Evolutionary conservation across 2,329 filamentous ascomycete genomes (phyloP).

Genomic region (Arthrobotrys entomopaga): DNA sequence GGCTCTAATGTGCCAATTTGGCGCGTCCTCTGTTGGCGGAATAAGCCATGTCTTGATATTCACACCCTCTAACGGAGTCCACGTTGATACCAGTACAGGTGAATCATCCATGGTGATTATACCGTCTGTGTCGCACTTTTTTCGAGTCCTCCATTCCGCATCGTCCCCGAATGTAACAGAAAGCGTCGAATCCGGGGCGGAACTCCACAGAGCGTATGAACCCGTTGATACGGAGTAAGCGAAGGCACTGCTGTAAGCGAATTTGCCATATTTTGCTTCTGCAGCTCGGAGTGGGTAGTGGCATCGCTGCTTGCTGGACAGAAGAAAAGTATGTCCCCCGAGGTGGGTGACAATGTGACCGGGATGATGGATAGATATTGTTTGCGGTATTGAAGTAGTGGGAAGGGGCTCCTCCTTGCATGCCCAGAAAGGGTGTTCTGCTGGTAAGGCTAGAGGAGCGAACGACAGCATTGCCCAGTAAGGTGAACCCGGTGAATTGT

Average conservation of each 20-base stretch:
- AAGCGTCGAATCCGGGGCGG: conserved; percentile 78
- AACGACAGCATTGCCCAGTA: conserved; percentile 86
- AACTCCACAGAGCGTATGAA: conserved; percentile 78
- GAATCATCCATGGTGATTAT: conserved; percentile 64
- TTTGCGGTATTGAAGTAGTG: conserved; percentile 68
- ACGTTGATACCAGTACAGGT: conserved; percentile 74
- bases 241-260: conserved; percentile 80
- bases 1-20: conserved; percentile 76
- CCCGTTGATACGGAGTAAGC: conserved; percentile 81
- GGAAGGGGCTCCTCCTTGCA: conserved; percentile 72
- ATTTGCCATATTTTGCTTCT: conserved; percentile 82
- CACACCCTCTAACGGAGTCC: conserved; percentile 73
- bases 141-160: conserved; percentile 81
- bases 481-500: conserved; percentile 77
- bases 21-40: conserved; percentile 69
- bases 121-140: conserved; percentile 71
- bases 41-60: conserved; percentile 73
- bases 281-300: conserved; percentile 84
- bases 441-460: conserved; percentile 75
- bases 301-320: conserved; percentile 81
- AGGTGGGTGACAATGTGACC: conserved; percentile 77
- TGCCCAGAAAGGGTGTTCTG: conserved; percentile 79
- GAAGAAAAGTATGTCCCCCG: conserved; percentile 79
- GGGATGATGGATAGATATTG: conserved; percentile 73
- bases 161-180: conserved; percentile 80